Base-by-base conservation (phyloP, 2,329 filamentous ascomycete species). In the Cytospora piceicola region DNA sequence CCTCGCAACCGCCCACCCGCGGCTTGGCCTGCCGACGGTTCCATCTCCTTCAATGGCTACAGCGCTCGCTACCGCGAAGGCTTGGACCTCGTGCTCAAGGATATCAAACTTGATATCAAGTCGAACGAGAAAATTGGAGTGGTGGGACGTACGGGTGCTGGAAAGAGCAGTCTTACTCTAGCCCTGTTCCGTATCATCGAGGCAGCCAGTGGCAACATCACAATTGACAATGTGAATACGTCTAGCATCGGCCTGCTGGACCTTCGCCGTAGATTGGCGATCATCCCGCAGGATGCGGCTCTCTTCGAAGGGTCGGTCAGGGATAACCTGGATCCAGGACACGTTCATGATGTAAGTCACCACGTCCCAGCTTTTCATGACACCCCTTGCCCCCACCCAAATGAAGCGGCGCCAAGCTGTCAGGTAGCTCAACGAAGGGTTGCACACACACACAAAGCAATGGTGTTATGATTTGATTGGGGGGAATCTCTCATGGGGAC, bases 41-140 rank as follows among this genome's bases (percentile, higher is more conserved):
- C 91, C 70, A 90, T 99, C 27, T 87, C 92, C 64, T 97, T 99
- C 80, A 89, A 93, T 74, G 92, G 96, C 79, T 98, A 94, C 82
- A 97, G 93, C 79, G 94, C 94, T 27, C 88, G 94, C 58, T 99
- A 99, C 77, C 90, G 95, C 52, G 87, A 91, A 70, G 94, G 92
- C 7, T 84, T 99, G 62, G 94, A 97, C 73, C 84, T 97, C 66
- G 94, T 98, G 64, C 84, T 99, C 71, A 97, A 96, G 83, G 91
- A 97, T 75, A 88, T 99, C 78, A 94, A 87, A 73, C 82, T 99
- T 17, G 88, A 93, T 75, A 96, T 99, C 82, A 96, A 96, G 80
- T 90, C 94, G 6, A 93, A 94, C 74, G 95, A 99, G 82, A 99
- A 98, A 84, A 95, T 99, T 76, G 95, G 95, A 67, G 94, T 99